Evolutionary conservation across 2,329 filamentous ascomycete genomes (phyloP), one percentile per base, ranked within the genome.

Genomic region (Aspergillus fijiensis): DNA sequence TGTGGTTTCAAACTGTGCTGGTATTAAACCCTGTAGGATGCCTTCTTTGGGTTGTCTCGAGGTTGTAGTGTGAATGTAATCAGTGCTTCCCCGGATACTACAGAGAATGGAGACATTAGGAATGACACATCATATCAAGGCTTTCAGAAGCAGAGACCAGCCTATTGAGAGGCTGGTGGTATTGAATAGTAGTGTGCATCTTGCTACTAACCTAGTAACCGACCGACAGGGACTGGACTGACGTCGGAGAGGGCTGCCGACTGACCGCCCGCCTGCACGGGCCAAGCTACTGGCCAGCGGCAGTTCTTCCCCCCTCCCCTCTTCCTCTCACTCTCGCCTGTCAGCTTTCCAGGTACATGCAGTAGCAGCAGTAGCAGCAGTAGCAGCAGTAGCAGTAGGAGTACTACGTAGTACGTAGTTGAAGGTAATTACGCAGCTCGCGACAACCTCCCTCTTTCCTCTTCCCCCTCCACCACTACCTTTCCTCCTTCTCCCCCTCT

Each of bases 401-500:
- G 33, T 35, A 35, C 33, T 10, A 35, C 33, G 39, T 45, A 45
- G 14, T 45, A 45, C 39, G 16, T 45, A 45, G 39, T 45, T n/a
- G 39, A 45, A 16, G 16, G 39, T 19, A 35, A 42, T 42, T 42
- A 42, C 39, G 29, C 56, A 55, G 56, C 60, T 55, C 53, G 54
- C 58, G 39, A 50, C 54, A 49, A 56, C 56, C 55, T 61, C 42
- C 52, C 49, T 55, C 35, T 49, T 51, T 58, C 39, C 27, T 51
- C 33, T 55, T 60, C 25, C 54, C 31, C 55, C 50, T 45, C 39
- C 55, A 29, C 39, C 55, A 29, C 23, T 59, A 48, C 27, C 33
- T 23, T 39, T 49, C 49, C 10, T 27, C 33, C 16, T 45, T 58
- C 54, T 60, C 19, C 52, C 33, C 45, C 49, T 55, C 49, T 49